A percentile compares a stretch with the other conserved stretches of the same genome.
phyloP scores from a whole-genome alignment of 805 yeast species.

The Wickerhamiella domercqiae region DNA sequence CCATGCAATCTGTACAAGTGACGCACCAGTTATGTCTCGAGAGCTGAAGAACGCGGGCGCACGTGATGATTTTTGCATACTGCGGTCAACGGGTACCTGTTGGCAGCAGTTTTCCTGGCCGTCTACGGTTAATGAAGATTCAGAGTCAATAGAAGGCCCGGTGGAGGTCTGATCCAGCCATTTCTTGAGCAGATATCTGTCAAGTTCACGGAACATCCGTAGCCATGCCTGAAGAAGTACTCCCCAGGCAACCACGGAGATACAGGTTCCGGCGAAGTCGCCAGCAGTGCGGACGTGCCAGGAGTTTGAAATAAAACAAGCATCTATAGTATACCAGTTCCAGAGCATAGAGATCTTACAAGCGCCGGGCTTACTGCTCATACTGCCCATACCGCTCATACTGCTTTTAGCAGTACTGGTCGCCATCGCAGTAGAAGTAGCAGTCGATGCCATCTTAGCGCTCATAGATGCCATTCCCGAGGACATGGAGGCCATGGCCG shows the following conservation, averaged over 20 bases:
- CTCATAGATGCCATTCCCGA: not conserved
- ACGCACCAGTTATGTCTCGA: not conserved
- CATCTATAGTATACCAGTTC: slow-evolving; percentile 58
- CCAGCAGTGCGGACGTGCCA: slow-evolving; percentile 49
- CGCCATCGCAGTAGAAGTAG: slow-evolving; percentile 4
- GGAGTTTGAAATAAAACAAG: slow-evolving; percentile 45
- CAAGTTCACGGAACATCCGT: slow-evolving; percentile 35
- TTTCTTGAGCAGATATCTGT: slow-evolving; percentile 15
- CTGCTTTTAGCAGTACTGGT: slow-evolving; percentile 5
- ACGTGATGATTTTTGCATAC: not conserved
- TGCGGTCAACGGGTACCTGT: not conserved
- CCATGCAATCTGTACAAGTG: slow-evolving; percentile 26
- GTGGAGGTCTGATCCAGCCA: slow-evolving; percentile 11
- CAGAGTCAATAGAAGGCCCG: slow-evolving; percentile 1
- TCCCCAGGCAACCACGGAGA: slow-evolving; percentile 49
- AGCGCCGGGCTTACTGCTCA: slow-evolving; percentile 14
- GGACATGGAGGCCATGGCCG: slow-evolving; percentile 5
- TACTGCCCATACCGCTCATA: slow-evolving; percentile 6
- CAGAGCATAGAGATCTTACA: slow-evolving; percentile 41
- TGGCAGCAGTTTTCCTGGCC: not conserved
- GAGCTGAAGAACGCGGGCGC: not conserved
- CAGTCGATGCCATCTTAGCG: not conserved
- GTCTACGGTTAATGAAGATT: not conserved
- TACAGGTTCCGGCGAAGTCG: slow-evolving; percentile 58
- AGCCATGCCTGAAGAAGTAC: slow-evolving; percentile 43